Conservation (phyloP, 169 alveolate species). For the Plasmodium blacklocki region DNA sequence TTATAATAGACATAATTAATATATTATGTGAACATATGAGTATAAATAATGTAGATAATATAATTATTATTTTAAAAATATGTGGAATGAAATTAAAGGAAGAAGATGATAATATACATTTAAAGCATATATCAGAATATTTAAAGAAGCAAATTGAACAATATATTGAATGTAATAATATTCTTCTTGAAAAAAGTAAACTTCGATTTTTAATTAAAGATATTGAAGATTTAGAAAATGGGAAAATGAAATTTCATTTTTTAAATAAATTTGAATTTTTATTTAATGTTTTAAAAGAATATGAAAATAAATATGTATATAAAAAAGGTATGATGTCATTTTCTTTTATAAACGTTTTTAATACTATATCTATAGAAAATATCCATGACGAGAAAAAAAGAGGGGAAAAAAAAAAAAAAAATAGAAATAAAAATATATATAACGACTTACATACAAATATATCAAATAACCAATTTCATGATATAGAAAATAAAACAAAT, state of each 20-base stretch:
- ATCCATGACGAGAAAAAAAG: background rate
- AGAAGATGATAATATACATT: slow-evolving; percentile 49
- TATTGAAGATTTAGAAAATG: slow-evolving; percentile 72
- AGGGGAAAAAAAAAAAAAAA: background rate
- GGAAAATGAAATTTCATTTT: slow-evolving; percentile 75
- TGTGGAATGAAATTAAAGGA: slow-evolving; percentile 60
- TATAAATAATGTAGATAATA: slow-evolving; percentile 68
- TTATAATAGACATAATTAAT: slow-evolving; percentile 62
- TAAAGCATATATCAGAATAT: slow-evolving; percentile 43
- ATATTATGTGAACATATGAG: slow-evolving; percentile 68
- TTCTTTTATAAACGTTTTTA: slow-evolving; percentile 31
- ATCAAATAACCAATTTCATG: background rate
- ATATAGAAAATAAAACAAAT: slow-evolving; percentile 4
- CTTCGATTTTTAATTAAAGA: slow-evolving; percentile 67
- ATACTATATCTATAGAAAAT: slow-evolving; percentile 2
- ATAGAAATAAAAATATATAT: background rate
- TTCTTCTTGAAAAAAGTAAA: slow-evolving; percentile 50
- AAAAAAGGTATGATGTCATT: slow-evolving; percentile 20
- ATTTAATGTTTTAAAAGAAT: slow-evolving; percentile 47
- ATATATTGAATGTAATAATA: slow-evolving; percentile 24
- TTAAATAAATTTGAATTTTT: slow-evolving; percentile 66
- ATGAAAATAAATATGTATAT: slow-evolving; percentile 45
- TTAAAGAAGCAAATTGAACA: slow-evolving; percentile 61
- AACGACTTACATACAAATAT: background rate
- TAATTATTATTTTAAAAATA: slow-evolving; percentile 67